A percentile compares a stretch with the other conserved stretches of the same genome.
These are phyloP conservation scores for Corchorus olitorius DNA, from an alignment of 345 rosid species.

Conservation along the genomic window DNA sequence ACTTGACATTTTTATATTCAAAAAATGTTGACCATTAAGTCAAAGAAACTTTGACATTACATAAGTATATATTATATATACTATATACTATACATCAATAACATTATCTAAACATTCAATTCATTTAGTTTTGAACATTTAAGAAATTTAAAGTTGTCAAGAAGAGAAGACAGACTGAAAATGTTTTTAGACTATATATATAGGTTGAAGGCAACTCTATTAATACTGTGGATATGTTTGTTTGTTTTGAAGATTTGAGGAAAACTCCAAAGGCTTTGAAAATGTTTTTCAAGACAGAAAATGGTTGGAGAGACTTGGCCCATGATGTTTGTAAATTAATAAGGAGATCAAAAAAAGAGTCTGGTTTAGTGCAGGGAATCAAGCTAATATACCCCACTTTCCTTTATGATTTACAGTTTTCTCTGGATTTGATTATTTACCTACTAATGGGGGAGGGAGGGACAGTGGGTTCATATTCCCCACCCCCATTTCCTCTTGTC, in stretches of 20 bases:
- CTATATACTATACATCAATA: no score
- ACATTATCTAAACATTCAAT: not conserved
- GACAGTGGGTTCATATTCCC: constrained; percentile 14
- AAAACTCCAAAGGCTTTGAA: not conserved
- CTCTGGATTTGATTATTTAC: constrained; percentile 26
- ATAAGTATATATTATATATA: no score
- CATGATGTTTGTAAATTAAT: not conserved
- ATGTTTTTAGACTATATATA: not conserved
- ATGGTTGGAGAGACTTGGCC: constrained; percentile 20
- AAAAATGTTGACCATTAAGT: not conserved
- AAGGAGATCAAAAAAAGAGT: not conserved
- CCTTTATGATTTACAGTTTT: constrained; percentile 2
- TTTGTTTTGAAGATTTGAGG: not conserved
- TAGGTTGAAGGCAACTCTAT: not conserved
- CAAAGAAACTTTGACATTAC: not conserved
- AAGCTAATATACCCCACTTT: constrained; percentile 23
- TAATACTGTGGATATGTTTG: not conserved
- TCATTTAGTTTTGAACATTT: not conserved
- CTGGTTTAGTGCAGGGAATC: not conserved
- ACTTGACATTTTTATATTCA: no score
- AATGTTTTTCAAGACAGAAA: not conserved
- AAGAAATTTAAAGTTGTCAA: not conserved
- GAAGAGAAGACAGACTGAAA: not conserved
- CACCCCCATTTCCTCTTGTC: not conserved
- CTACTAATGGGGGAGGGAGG: constrained; percentile 19